Conservation (phyloP, 192 early-diverging fungal species). For the Coemansia sp. region DNA sequence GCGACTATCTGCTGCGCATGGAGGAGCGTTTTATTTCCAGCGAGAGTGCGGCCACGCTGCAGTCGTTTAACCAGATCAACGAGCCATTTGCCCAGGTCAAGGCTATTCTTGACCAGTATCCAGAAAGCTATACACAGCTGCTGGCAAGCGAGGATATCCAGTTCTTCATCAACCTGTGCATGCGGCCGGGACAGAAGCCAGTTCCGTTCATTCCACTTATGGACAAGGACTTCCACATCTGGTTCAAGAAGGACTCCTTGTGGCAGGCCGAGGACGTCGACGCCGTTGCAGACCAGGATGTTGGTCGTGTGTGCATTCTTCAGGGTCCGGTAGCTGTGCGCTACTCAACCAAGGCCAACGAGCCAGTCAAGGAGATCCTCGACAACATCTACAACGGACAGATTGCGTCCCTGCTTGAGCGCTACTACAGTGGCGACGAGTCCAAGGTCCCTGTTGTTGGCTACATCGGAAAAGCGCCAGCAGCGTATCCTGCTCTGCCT, state of each 20-base stretch:
- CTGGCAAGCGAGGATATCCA: constrained; percentile 42
- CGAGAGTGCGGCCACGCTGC: constrained; percentile 19
- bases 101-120: constrained; percentile 20
- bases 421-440: constrained; percentile 72
- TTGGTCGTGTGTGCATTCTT: constrained; percentile 83
- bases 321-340: constrained; percentile 88
- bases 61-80: constrained; percentile 33
- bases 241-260: constrained; percentile 98
- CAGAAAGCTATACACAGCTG: constrained; percentile 43
- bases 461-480: constrained; percentile 60
- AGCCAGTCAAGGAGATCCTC: constrained; percentile 89
- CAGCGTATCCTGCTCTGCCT: constrained; percentile 14
- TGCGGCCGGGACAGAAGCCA: constrained; percentile 75
- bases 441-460: constrained; percentile 72
- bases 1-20: constrained; percentile 82
- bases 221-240: constrained; percentile 93
- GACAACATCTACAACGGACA: constrained; percentile 84
- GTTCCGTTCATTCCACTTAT: constrained; percentile 91
- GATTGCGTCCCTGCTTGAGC: constrained; percentile 71
- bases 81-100: constrained; percentile 38
- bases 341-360: constrained; percentile 77
- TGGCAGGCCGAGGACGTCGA: constrained; percentile 94
- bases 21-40: constrained; percentile 79
- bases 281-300: constrained; percentile 87
- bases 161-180: constrained; percentile 48